Evolutionary conservation across 2,329 filamentous ascomycete species (phyloP).

Genomic region (Parasarocladium wereldwijsianum): DNA sequence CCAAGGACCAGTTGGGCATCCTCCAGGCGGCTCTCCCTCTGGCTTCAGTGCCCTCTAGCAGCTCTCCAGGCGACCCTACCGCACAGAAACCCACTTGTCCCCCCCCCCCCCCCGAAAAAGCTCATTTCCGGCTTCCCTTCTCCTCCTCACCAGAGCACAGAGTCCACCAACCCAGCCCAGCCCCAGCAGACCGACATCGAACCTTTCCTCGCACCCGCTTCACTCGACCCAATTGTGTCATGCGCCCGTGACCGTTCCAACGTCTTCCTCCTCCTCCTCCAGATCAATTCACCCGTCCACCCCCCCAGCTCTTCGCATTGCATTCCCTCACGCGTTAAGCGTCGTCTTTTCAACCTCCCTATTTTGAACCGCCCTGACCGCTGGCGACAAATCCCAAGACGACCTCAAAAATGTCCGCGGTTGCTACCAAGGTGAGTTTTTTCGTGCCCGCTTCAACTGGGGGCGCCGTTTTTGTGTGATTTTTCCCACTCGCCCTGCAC

Average conservation of each 20-base stretch:
- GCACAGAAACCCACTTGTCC: not conserved
- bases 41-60: no score
- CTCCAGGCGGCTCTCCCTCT: no score
- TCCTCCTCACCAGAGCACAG: no score
- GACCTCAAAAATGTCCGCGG: slow-evolving; percentile 38
- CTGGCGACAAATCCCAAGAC: slow-evolving; percentile 35
- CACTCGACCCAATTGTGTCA: no score
- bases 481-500: not conserved
- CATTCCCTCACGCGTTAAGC: slow-evolving; percentile 1
- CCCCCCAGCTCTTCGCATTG: slow-evolving; percentile 2
- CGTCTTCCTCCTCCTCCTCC: slow-evolving; percentile 1
- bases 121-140: not conserved
- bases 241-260: slow-evolving; percentile 6
- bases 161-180: no score
- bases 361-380: slow-evolving; percentile 17
- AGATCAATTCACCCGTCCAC: not conserved
- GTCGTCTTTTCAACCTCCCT: slow-evolving; percentile 5
- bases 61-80: slow-evolving; percentile 2
- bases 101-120: not conserved
- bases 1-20: no score
- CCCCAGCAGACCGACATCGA: no score
- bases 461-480: slow-evolving; percentile 4
- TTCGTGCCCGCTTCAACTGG: no score
- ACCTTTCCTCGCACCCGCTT: no score
- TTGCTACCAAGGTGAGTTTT: slow-evolving; percentile 42